Evolutionary conservation across 768 basidiomycete genomes (phyloP).

Genomic region (Asterophora parasitica): DNA sequence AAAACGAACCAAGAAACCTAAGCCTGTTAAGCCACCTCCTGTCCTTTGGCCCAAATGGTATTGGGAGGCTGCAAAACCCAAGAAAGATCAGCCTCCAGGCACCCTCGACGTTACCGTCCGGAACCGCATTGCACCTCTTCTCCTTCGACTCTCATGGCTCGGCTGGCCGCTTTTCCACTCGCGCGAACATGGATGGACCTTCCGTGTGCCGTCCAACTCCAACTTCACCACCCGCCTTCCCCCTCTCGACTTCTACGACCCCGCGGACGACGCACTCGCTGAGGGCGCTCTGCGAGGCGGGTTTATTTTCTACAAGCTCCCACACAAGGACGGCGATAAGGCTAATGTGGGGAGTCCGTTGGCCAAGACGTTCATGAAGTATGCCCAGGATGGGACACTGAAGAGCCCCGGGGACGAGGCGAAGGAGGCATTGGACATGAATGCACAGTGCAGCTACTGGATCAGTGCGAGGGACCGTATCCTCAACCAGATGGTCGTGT

Average conservation of each 20-base stretch:
- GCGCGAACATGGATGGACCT: slow-evolving; percentile 87
- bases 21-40: slow-evolving; percentile 37
- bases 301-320: slow-evolving; percentile 83
- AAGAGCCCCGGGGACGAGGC: slow-evolving; percentile 80
- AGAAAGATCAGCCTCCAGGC: slow-evolving; percentile 60
- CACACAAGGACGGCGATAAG: slow-evolving; percentile 92
- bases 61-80: slow-evolving; percentile 80
- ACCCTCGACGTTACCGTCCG: slow-evolving; percentile 83
- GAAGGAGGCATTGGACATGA: slow-evolving; percentile 83
- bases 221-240: slow-evolving; percentile 41
- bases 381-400: slow-evolving; percentile 81
- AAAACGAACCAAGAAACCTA: slow-evolving; percentile 26
- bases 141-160: slow-evolving; percentile 84
- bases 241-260: slow-evolving; percentile 56
- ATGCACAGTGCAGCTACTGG: slow-evolving; percentile 96
- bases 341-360: slow-evolving; percentile 96
- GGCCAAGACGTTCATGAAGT: slow-evolving; percentile 84
- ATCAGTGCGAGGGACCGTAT: slow-evolving; percentile 91
- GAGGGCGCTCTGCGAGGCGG: slow-evolving; percentile 44
- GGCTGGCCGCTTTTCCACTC: slow-evolving; percentile 83
- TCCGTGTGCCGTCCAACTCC: slow-evolving; percentile 58
- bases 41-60: slow-evolving; percentile 96
- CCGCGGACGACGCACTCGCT: slow-evolving; percentile 54
- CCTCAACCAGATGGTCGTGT: slow-evolving; percentile 88
- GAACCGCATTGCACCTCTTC: slow-evolving; percentile 76